Percentiles rank a stretch among this genome's conserved stretches.
These are phyloP conservation scores for Endothia cerciana DNA, from an alignment of 2,329 filamentous ascomycete species.

Conservation along the genomic window DNA sequence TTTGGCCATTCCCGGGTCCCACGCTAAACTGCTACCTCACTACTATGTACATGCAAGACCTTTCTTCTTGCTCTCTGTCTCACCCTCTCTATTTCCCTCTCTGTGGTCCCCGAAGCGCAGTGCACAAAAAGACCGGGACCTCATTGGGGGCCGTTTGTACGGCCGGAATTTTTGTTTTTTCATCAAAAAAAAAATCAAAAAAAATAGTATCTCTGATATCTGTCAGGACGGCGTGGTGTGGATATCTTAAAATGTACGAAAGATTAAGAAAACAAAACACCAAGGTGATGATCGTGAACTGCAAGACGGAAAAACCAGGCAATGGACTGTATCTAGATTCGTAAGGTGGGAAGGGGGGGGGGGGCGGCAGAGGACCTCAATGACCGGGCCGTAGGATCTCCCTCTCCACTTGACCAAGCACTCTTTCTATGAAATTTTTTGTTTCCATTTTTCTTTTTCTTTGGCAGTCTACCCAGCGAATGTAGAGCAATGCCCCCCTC, in stretches of 20 bases:
- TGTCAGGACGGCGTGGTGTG: slow-evolving; percentile 1
- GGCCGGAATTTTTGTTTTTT: too few species aligned
- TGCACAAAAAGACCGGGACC: too few species aligned
- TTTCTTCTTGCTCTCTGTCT: too few species aligned
- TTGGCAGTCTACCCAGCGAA: slow-evolving; percentile 2
- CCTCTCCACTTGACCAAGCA: background rate
- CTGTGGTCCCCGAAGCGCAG: too few species aligned
- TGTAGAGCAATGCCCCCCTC: background rate
- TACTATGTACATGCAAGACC: too few species aligned
- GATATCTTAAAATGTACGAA: slow-evolving; percentile 21
- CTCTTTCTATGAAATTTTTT: slow-evolving; percentile 20
- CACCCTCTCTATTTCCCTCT: too few species aligned
- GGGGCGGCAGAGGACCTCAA: background rate
- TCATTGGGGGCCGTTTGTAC: too few species aligned
- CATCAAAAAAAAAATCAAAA: too few species aligned
- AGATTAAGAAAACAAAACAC: background rate
- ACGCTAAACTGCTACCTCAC: too few species aligned
- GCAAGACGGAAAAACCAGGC: background rate
- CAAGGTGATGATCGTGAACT: background rate
- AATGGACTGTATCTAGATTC: background rate
- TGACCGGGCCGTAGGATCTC: background rate
- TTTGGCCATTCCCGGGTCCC: too few species aligned
- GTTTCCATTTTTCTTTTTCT: background rate
- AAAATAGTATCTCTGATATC: too few species aligned
- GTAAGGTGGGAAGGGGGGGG: background rate